Base-by-base conservation (phyloP, 805 yeast species). In the Phaffomyces antillensis region DNA sequence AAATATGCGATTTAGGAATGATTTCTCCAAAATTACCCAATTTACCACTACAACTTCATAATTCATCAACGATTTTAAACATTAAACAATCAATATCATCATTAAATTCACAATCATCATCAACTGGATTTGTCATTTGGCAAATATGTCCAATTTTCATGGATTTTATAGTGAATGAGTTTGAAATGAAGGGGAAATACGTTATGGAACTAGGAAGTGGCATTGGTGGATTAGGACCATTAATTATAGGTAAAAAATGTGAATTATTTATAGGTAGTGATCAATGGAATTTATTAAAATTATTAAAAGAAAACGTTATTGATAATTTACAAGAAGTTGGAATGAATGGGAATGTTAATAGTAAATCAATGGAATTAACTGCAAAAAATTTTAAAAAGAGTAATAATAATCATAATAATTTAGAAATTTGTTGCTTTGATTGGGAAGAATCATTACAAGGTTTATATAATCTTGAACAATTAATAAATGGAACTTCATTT, bases 121-220 rank as follows among this genome's bases (percentile, higher is more conserved):
- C 83, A 5, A 81, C 87, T 0, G 89, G 89, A 12, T 83, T 75
- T 48, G 72, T 81, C 5, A 64, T 81, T 35, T 82, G 89, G 89
- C 64, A 65, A 36, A 65, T 77, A 1, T 67, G 79, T 1, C 67
- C 71, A 2, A 55, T 65, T 2, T 63, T 82, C 35, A 69, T 70
- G 1, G 72, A 77, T 37, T 82, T 88, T 87, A 39, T 79, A 2
- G 20, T 70, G n/a, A 13, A 28, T 2, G 33, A 48, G 7, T 46
- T 59, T 30, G 43, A 51, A 15, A 49, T 53, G 5, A 39, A 42
- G 1, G 54, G 45, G 3, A 48, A 60, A 2, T 46, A 54, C 1
- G 69, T 79, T 0, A 61, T 81, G 9, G 89, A 82, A 49, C 55
- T 82, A 5, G 89, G 89, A 0, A 61, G 84, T 13, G 89, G 89